phyloP scores from a whole-genome alignment of 441 rosid genomes.

The Breynia disticha region DNA sequence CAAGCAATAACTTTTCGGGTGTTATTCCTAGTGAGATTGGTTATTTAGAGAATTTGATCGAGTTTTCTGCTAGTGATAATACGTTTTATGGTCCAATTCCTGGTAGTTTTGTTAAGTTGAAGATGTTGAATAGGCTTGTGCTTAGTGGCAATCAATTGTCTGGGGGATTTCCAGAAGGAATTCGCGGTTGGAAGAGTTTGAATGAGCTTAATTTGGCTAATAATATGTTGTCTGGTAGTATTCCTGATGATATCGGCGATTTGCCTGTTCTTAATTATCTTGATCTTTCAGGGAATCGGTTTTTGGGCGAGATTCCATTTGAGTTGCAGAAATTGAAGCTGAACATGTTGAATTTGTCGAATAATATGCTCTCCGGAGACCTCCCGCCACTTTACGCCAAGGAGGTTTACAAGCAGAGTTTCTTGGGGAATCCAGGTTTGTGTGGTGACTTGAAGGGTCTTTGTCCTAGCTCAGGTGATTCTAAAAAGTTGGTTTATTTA shows the following conservation, averaged over 20 bases:
- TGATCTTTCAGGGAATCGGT: constrained; percentile 65
- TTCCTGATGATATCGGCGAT: constrained; percentile 63
- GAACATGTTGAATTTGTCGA: constrained; percentile 68
- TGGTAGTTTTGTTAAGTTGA: constrained; percentile 41
- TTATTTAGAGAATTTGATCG: constrained; percentile 38
- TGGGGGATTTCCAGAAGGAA: constrained; percentile 52
- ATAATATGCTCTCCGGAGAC: constrained; percentile 55
- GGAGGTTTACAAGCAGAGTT: constrained; percentile 58
- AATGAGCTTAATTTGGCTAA: constrained; percentile 68
- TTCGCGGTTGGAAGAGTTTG: constrained; percentile 58
- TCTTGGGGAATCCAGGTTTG: constrained; percentile 71
- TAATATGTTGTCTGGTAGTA: constrained; percentile 49
- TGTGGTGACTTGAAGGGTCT: constrained; percentile 68
- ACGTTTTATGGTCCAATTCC: constrained; percentile 64
- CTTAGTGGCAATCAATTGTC: constrained; percentile 53
- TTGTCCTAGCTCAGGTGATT: constrained; percentile 31
- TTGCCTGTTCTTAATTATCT: constrained; percentile 82
- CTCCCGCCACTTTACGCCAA: constrained; percentile 64
- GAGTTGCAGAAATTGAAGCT: constrained; percentile 73
- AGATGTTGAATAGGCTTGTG: constrained; percentile 51
- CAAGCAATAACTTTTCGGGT: constrained; percentile 60
- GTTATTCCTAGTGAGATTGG: constrained; percentile 66
- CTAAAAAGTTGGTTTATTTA: constrained; percentile 29
- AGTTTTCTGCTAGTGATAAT: constrained; percentile 57
- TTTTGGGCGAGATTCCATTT: constrained; percentile 56